Base-by-base conservation (phyloP, 2,329 filamentous ascomycete species). In the Blumeria graminis region DNA sequence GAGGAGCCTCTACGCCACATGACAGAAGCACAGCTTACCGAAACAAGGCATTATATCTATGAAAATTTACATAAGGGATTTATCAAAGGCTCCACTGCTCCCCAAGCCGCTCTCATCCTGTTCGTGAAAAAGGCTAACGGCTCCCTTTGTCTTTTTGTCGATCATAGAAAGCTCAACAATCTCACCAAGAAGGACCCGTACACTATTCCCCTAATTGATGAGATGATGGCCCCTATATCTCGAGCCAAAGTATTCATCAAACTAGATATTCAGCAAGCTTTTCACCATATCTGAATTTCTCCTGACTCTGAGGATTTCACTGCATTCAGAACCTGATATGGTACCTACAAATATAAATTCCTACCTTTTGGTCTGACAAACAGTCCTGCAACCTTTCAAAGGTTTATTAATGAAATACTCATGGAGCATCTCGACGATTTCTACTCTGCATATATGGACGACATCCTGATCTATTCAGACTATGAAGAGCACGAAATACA, bases 401-500 rank as follows among this genome's bases (percentile, higher is more conserved):
- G 22, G 22, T 28, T 28, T 28, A 28, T 28, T 28, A 28, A 28
- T 28, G 22, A 28, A 28, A 28, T 28, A 8, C 33, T 56, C 9
- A 16, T 32, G 6, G 22, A 52, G 35, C 54, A 39, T 32, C 41
- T 58, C 35, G 32, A 58, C 38, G 10, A 43, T 6, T 52, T 53
- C 48, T 56, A 33, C 28, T 46, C 36, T 1, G 39, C 22, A 28
- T 28, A 28, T 28, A 28, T 28, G 22, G 22, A 28, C 22, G 22
- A 28, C 4, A 28, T 58, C 34, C 32, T 58, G 6, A 58, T 58
- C 16, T 58, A 57, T 34, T 58, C 38, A 16, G 38, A 41, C n/a
- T 13, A 6, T 41, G n/a, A 13, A 18, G 55, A 13, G 6, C 52
- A 16, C 51, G 52, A 41, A 39, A 56, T 3, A 16, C 56, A 33